Percentiles rank a stretch among this genome's conserved stretches.
phyloP scores from a whole-genome alignment of 2,329 filamentous ascomycete genomes.

The Fusarium siculi region DNA sequence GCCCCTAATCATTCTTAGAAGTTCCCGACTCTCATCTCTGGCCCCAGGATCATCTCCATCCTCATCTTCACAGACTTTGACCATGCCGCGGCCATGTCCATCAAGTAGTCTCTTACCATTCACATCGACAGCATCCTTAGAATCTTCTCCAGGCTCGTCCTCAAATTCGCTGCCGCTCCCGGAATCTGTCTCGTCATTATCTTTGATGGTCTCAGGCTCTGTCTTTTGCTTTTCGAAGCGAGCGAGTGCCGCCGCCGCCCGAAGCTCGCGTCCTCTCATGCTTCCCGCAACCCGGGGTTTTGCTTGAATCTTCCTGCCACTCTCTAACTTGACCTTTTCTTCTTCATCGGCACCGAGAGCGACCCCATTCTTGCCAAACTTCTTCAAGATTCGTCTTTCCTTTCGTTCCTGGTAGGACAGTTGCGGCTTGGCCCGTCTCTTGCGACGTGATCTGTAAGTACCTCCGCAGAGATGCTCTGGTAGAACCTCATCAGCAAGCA shows the following conservation, averaged over 20 bases:
- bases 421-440: constrained; percentile 62
- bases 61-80: constrained; percentile 82
- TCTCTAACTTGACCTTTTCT: constrained; percentile 73
- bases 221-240: constrained; percentile 72
- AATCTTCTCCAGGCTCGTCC: constrained; percentile 54
- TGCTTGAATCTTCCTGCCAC: constrained; percentile 68
- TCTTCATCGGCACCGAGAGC: constrained; percentile 76
- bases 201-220: constrained; percentile 49
- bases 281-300: constrained; percentile 81
- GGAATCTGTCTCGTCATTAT: constrained; percentile 52
- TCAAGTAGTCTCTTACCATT: constrained; percentile 74
- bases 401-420: constrained; percentile 78
- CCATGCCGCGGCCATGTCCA: constrained; percentile 71
- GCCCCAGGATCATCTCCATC: constrained; percentile 57
- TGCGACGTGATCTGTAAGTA: constrained; percentile 73
- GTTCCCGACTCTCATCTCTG: constrained; percentile 69
- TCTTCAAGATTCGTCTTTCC: constrained; percentile 76
- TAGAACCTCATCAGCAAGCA: constrained; percentile 65
- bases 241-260: constrained; percentile 80
- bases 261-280: constrained; percentile 77
- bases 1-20: constrained; percentile 58
- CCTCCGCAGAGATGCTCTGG: constrained; percentile 84
- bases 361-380: constrained; percentile 78
- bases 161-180: constrained; percentile 62
- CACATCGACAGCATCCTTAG: constrained; percentile 69